A percentile compares a stretch with the other conserved stretches of the same genome.
These are phyloP conservation scores for Adansonia digitata DNA, from an alignment of 345 rosid species.

Conservation along the genomic window DNA sequence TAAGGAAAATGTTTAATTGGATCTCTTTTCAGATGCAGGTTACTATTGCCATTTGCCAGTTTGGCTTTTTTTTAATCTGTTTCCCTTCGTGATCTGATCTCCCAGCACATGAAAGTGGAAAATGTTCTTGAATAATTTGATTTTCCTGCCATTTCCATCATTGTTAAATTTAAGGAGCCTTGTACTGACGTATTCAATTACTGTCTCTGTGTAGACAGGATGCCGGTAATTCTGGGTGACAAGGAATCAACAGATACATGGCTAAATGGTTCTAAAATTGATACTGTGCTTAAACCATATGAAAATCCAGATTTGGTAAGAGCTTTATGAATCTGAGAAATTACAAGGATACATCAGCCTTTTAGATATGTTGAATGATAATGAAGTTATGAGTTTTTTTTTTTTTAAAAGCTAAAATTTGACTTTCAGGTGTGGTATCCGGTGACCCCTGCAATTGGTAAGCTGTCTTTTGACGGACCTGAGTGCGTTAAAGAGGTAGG, in stretches of 20 bases:
- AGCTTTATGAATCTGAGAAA: conserved; percentile 5
- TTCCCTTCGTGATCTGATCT: not conserved
- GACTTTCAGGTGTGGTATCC: conserved; percentile 68
- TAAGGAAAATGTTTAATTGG: not conserved
- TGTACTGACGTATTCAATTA: not conserved
- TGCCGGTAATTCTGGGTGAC: conserved; percentile 83
- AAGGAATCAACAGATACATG: conserved; percentile 61
- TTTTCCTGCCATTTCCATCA: not conserved
- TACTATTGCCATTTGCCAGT: not conserved
- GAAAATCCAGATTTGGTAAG: conserved; percentile 70
- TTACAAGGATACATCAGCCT: not conserved
- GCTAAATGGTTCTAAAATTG: conserved; percentile 54
- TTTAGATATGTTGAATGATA: not conserved
- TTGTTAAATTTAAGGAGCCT: not conserved
- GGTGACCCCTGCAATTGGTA: conserved; percentile 84
- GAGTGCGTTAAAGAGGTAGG: conserved; percentile 81
- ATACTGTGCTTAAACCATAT: conserved; percentile 61
- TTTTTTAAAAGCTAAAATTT: conserved; percentile 6
- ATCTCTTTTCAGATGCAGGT: not conserved
- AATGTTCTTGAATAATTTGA: not conserved
- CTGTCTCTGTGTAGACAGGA: conserved; percentile 50
- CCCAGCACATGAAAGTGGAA: not conserved
- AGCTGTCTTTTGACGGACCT: conserved; percentile 74
- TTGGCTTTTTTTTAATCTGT: not conserved
- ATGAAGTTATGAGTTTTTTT: not conserved